Evolutionary conservation across 2,329 filamentous ascomycete species (phyloP).

Genomic region (Cryoendolithus antarcticus): DNA sequence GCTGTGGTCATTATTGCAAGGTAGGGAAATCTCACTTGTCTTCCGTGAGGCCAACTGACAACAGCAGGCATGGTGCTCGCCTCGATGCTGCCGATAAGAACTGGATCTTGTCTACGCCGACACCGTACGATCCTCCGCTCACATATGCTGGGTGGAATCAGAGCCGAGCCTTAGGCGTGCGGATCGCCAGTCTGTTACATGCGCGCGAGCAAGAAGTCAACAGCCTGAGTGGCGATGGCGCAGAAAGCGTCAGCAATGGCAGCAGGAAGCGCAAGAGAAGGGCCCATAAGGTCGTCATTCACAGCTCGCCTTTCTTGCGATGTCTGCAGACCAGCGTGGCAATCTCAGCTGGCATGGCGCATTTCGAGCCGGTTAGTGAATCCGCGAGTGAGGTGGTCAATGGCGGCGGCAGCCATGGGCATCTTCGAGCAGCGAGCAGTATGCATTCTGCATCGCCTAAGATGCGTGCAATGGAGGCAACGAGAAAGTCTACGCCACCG

Average conservation of each 20-base stretch:
- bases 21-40: conserved; percentile 18
- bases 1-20: conserved; percentile 39
- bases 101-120: conserved; percentile 87
- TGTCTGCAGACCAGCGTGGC: conserved; percentile 87
- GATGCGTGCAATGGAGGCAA: conserved; percentile 15
- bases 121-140: conserved; percentile 88
- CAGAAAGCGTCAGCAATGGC: background rate
- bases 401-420: too few relatives aligned
- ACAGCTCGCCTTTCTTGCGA: conserved; percentile 85
- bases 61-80: conserved; percentile 68
- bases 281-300: conserved; percentile 68
- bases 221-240: background rate
- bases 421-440: conserved; percentile 12
- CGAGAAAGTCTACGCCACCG: conserved; percentile 7
- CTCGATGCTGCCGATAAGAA: conserved; percentile 89
- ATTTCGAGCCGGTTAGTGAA: conserved; percentile 37
- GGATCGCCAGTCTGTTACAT: conserved; percentile 63
- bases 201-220: conserved; percentile 29
- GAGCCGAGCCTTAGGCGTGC: conserved; percentile 64
- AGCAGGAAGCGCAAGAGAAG: conserved; percentile 36
- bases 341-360: conserved; percentile 72
- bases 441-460: conserved; percentile 24
- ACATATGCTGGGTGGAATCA: conserved; percentile 93
- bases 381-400: too few relatives aligned
- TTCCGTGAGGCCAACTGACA: conserved; percentile 1